Evolutionary conservation across 116 monocot species (phyloP).

Genomic region (Zostera marina): DNA sequence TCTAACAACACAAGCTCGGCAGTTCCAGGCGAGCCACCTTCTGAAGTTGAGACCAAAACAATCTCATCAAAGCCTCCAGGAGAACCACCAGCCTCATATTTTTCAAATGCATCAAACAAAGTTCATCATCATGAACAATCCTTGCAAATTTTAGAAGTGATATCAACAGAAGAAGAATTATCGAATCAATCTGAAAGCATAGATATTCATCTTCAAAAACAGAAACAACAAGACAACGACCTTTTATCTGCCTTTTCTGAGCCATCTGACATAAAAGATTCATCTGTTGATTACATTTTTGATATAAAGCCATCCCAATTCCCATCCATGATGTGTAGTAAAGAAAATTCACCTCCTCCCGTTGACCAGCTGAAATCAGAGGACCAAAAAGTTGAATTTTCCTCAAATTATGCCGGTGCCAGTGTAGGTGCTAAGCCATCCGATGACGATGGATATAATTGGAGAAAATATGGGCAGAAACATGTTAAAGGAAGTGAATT

Average conservation of each 20-base stretch:
- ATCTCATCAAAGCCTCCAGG: slow-evolving; percentile 27
- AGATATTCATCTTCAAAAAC: slow-evolving; percentile 11
- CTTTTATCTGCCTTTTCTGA: slow-evolving; percentile 17
- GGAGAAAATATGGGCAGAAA: slow-evolving; percentile 72
- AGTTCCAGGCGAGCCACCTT: slow-evolving; percentile 8
- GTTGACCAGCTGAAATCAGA: slow-evolving; percentile 24
- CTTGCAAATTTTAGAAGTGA: slow-evolving; percentile 9
- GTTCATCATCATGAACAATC: slow-evolving; percentile 6
- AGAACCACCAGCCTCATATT: slow-evolving; percentile 11
- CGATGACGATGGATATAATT: slow-evolving; percentile 51
- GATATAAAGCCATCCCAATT: slow-evolving; percentile 19
- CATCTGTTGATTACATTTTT: slow-evolving; percentile 10
- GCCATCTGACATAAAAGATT: slow-evolving; percentile 16
- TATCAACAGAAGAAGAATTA: slow-evolving; percentile 9
- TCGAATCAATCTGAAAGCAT: neutral
- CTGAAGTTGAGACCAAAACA: slow-evolving; percentile 12
- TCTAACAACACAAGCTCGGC: too few species aligned
- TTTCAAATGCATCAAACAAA: slow-evolving; percentile 7
- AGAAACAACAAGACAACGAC: slow-evolving; percentile 22
- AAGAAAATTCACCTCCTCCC: slow-evolving; percentile 19
- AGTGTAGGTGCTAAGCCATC: slow-evolving; percentile 10
- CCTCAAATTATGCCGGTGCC: slow-evolving; percentile 7
- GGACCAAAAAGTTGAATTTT: slow-evolving; percentile 28
- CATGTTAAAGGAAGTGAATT: slow-evolving; percentile 52
- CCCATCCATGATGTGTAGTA: slow-evolving; percentile 4